Conservation (phyloP, 331 rosid species). For the Quercus lobata region DNA sequence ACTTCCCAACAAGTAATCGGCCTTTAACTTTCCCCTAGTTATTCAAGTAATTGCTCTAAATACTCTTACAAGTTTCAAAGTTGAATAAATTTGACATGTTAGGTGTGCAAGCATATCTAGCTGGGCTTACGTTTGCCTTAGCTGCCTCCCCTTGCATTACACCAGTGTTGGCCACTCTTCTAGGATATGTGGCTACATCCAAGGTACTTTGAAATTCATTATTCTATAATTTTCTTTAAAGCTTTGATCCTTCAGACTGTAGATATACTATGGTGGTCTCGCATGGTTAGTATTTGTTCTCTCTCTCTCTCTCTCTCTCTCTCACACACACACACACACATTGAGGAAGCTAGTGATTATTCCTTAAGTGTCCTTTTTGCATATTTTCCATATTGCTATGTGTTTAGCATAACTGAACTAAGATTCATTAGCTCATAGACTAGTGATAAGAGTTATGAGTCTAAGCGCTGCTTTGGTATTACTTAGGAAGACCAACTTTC, state of each 20-base stretch:
- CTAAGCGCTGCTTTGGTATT: neutral
- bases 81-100: constrained; percentile 16
- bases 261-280: neutral
- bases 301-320: neutral
- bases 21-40: constrained; percentile 8
- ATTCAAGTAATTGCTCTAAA: neutral
- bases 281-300: neutral
- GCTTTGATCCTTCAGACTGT: neutral
- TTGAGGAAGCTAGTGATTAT: neutral
- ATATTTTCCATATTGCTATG: neutral
- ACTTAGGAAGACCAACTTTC: neutral
- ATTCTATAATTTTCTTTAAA: neutral
- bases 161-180: constrained; percentile 80
- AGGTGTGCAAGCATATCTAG: constrained; percentile 96
- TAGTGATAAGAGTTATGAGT: neutral
- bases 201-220: constrained; percentile 53
- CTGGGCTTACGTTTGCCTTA: constrained; percentile 92
- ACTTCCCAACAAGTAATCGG: constrained; percentile 78
- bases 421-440: neutral
- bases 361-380: neutral
- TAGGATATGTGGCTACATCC: constrained; percentile 92
- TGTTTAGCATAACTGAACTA: neutral
- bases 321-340: neutral
- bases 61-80: constrained; percentile 11
- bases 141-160: constrained; percentile 99